Percentiles rank a stretch among this genome's conserved stretches.
These are phyloP conservation scores for Periconia digitata DNA, from an alignment of 2,329 filamentous ascomycete species.

Conservation along the genomic window DNA sequence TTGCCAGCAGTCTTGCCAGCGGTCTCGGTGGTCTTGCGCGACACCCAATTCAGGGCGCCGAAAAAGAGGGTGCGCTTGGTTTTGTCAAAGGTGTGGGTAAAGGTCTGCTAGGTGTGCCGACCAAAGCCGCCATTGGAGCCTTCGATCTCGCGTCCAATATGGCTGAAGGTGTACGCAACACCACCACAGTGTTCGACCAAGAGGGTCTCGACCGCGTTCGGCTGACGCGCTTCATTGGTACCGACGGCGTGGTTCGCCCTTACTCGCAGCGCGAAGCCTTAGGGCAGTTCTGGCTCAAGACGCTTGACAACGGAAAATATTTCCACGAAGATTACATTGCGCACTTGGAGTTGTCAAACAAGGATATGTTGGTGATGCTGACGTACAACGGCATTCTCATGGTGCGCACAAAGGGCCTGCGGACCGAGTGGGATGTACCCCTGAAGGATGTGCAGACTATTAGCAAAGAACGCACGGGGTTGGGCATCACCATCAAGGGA, in stretches of 20 bases:
- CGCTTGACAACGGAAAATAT: conserved; percentile 94
- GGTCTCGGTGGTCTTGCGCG: conserved; percentile 91
- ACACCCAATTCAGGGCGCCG: conserved; percentile 92
- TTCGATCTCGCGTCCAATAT: conserved; percentile 97
- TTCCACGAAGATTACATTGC: conserved; percentile 98
- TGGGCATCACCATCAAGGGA: conserved; percentile 84
- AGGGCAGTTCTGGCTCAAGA: conserved; percentile 98
- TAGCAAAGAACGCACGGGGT: conserved; percentile 90
- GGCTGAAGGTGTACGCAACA: conserved; percentile 96
- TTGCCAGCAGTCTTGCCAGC: conserved; percentile 88
- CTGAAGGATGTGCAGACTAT: conserved; percentile 97
- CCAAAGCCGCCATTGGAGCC: conserved; percentile 94
- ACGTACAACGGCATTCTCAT: conserved; percentile 76
- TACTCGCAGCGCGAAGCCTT: conserved; percentile 94
- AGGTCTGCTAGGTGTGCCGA: conserved; percentile 89
- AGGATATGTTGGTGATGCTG: conserved; percentile 78
- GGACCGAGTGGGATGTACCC: conserved; percentile 93
- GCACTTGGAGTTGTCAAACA: conserved; percentile 85
- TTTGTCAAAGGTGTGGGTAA: conserved; percentile 99
- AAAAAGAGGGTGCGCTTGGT: conserved; percentile 89
- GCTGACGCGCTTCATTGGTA: conserved; percentile 87
- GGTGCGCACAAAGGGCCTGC: conserved; percentile 80
- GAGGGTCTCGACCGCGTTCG: conserved; percentile 92
- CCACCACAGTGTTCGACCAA: conserved; percentile 95
- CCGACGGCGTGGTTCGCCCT: conserved; percentile 89